Evolutionary conservation across 2,329 filamentous ascomycete genomes (phyloP), one percentile per base, ranked within the genome.

Genomic region (Fusarium palustre): DNA sequence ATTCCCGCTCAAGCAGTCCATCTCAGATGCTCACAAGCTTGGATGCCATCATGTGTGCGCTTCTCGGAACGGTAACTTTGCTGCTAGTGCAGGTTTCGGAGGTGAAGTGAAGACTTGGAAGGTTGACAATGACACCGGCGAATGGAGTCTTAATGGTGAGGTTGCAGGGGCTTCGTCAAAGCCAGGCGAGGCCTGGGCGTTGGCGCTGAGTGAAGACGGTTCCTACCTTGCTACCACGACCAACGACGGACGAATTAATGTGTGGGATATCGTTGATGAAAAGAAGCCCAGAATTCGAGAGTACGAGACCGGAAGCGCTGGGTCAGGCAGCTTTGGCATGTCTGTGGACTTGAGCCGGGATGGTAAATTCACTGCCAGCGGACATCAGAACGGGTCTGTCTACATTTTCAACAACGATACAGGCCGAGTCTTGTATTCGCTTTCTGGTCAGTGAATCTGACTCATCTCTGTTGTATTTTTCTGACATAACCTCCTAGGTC

Each of bases 381-480:
- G 96, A 0, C 95, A 99, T 80, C 92, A 97, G 78, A 97, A 92
- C 75, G 96, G 96, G 18, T 90, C 90, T 15, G 88, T 98, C 67
- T 97, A 97, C 81, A 89, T 99, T 66, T 99, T 98, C 85, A 94
- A 94, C 83, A 98, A 97, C 75, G 91, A 94, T 72, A 93, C 92
- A 1, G 92, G 93, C 5, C 88, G 93, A 55, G 88, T 99, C 73
- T 85, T 92, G 15, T 95, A 97, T 79, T 96, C 93, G 10, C 84
- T 99, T 25, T 90, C 93, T 56, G 91, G 92, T 92, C 82, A 65
- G 85, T 75, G 5, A n/a, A 13, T 28, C 28, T 9, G 8, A 31
- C 12, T 6, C 5, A 33, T 6, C 34, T 24, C 28, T 28, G 31
- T 8, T 28, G 22, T n/a, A 15, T 39, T 13, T 16, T 30, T 52